phyloP scores from a whole-genome alignment of 192 early-diverging fungal genomes.

The Paraglomus occultum region DNA sequence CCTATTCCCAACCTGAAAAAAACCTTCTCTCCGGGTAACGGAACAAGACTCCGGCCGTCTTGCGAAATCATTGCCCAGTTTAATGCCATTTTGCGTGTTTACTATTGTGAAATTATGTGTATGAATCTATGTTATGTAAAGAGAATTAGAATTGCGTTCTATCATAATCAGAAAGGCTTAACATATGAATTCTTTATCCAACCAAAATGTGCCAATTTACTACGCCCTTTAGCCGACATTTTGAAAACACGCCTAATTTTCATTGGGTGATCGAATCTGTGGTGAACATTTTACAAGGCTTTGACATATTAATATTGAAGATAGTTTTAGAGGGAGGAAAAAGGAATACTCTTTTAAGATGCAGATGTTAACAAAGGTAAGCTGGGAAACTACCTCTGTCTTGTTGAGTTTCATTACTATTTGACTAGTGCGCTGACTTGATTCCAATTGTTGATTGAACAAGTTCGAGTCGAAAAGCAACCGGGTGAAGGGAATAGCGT shows the following conservation, averaged over 20 bases:
- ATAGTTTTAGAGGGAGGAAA: no score
- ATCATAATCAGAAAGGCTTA: no score
- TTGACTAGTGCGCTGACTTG: neutral
- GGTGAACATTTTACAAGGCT: no score
- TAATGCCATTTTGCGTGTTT: constrained; percentile 32
- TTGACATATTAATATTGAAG: no score
- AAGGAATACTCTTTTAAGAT: constrained; percentile 40
- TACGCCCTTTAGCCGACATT: no score
- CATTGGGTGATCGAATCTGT: no score
- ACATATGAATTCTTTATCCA: no score
- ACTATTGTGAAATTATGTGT: no score
- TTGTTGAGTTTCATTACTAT: neutral
- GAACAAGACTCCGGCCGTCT: constrained; percentile 33
- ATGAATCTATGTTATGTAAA: no score
- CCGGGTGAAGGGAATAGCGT: constrained; percentile 93
- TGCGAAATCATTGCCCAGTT: constrained; percentile 42
- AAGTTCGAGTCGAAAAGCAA: constrained; percentile 99
- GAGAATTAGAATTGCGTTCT: no score
- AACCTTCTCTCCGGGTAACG: constrained; percentile 40
- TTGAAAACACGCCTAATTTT: no score
- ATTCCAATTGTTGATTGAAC: neutral
- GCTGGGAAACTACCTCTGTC: neutral
- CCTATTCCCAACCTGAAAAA: constrained; percentile 23
- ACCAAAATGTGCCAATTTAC: no score
- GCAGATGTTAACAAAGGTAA: constrained; percentile 81